Evolutionary conservation across 2,329 filamentous ascomycete species (phyloP), one percentile per base, ranked within the genome.

Genomic region (Byssochlamys sp.): DNA sequence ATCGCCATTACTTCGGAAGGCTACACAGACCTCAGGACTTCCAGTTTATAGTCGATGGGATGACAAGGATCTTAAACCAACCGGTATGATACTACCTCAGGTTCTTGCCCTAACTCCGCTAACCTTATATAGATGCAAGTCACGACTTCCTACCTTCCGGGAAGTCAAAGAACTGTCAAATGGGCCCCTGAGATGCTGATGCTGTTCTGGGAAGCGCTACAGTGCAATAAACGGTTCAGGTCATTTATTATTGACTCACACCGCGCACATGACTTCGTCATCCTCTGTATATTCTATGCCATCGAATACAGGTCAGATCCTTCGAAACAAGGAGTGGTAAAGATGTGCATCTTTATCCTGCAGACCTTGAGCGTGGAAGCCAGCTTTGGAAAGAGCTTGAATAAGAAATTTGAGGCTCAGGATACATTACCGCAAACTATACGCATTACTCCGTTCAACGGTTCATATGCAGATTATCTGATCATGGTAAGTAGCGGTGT

Each of bases 231-330:
- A 75, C 84, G 92, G 59, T 99, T 99, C 75, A 83, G 94, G 31
- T 90, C 91, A 1, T 99, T 96, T 73, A 94, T 99, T 67, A 92
- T 97, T 61, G 94, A 99, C 66, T 97, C 94, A 0, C 90, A 94
- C 68, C 82, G 92, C 56, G 90, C 89, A 0, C 90, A 96, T 67
- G 94, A 99, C 70, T 96, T 97, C 73, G 81, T 96, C 55, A 84
- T 97, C 11, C 78, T 97, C 24, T 85, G 95, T 48, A 77, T 97
- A 2, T 99, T 95, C 75, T 96, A 97, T 70, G 90, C 91, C 3
- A 84, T 96, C 52, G 91, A 96, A 69, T 88, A 94, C 72, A 91
- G 90, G 68, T 83, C 85, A 49, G 92, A 97, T 67, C 78, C 88
- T 24, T 85, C 91, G 1, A 95, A 92, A 71, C 91, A 96, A 72